phyloP scores from a whole-genome alignment of 2,329 filamentous ascomycete species.

The Apiospora koreana region DNA sequence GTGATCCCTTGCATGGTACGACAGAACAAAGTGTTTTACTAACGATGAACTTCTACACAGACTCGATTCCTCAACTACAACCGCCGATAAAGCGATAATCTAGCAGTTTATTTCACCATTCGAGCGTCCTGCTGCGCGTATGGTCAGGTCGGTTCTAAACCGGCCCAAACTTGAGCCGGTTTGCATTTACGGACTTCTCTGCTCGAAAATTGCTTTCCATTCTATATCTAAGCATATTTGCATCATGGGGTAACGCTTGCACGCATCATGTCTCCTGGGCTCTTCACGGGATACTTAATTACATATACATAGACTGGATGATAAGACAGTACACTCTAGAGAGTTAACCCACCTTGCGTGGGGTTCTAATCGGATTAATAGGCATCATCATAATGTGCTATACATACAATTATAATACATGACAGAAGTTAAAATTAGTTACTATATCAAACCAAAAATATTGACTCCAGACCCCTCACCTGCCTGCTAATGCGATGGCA shows the following conservation, averaged over 20 bases:
- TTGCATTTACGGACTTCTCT: background rate
- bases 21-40: constrained; percentile 14
- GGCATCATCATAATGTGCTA: background rate
- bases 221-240: background rate
- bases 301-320: constrained; percentile 3
- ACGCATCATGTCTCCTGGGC: background rate
- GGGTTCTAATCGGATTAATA: background rate
- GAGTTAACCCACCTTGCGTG: background rate
- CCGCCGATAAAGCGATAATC: constrained; percentile 38
- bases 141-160: background rate
- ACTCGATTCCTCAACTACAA: constrained; percentile 57
- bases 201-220: background rate
- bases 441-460: background rate
- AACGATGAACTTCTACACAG: constrained; percentile 31
- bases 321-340: background rate
- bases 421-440: background rate
- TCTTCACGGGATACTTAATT: background rate
- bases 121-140: background rate
- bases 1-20: constrained; percentile 25
- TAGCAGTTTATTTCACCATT: background rate
- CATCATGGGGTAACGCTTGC: background rate
- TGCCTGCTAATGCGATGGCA: too few relatives aligned
- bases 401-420: background rate
- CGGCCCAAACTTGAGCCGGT: background rate
- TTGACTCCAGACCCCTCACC: too few relatives aligned